A percentile compares a stretch with the other conserved stretches of the same genome.
Evolutionary conservation across 176 grass and related monocot genomes (phyloP).

Genomic region (Musa beccarii): DNA sequence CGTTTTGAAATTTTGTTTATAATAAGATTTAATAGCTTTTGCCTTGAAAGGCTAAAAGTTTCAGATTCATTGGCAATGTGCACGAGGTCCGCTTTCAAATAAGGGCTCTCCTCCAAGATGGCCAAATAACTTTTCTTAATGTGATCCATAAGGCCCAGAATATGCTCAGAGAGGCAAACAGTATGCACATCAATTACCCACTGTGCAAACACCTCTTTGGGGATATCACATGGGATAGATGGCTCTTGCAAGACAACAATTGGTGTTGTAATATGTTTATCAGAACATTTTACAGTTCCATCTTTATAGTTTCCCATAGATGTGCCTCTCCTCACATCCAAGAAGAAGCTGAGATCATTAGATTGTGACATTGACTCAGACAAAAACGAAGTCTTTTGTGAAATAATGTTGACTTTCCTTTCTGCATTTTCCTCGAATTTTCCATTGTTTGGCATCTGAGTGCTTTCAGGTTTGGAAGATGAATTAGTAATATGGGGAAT

Average conservation of each 20-base stretch:
- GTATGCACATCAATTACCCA: constrained; percentile 45
- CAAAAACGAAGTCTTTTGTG: constrained; percentile 41
- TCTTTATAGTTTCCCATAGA: constrained; percentile 19
- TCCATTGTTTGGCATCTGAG: constrained; percentile 28
- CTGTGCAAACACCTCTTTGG: constrained; percentile 18
- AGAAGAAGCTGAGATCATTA: constrained; percentile 53
- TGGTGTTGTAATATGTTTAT: constrained; percentile 9
- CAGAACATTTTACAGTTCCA: constrained; percentile 18
- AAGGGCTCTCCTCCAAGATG: constrained; percentile 42
- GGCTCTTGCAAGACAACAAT: constrained; percentile 28
- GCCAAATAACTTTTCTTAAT: constrained; percentile 37
- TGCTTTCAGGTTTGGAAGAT: constrained; percentile 24
- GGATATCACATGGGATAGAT: constrained; percentile 20
- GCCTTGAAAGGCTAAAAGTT: constrained; percentile 46
- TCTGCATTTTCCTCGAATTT: constrained; percentile 19
- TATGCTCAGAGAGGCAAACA: constrained; percentile 42
- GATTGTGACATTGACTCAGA: constrained; percentile 45
- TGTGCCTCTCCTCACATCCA: constrained; percentile 47
- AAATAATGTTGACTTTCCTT: constrained; percentile 18
- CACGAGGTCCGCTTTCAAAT: constrained; percentile 27
- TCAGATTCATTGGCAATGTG: constrained; percentile 13
- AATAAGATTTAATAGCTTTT: constrained; percentile 54
- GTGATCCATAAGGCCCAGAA: constrained; percentile 36
- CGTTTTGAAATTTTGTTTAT: constrained; percentile 28
- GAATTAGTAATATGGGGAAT: constrained; percentile 21